Conservation (phyloP, 805 yeast species). For the Komagataella phaffii region DNA sequence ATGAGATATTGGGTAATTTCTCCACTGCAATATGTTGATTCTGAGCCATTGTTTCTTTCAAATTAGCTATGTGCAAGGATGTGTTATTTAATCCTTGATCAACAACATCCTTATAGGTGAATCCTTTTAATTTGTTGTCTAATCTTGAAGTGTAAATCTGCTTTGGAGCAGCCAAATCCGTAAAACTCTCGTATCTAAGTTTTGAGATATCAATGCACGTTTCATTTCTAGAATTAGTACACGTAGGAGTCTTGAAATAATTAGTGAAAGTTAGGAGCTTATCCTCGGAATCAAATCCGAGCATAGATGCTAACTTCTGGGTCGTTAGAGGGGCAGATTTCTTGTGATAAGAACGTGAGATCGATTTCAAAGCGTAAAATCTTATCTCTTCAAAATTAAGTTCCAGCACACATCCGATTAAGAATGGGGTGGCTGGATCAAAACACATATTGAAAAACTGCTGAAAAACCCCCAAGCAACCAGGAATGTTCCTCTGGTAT, state of each 20-base stretch:
- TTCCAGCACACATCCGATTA: slow-evolving; percentile 66
- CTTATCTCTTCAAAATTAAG: slow-evolving; percentile 71
- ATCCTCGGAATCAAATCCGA: slow-evolving; percentile 55
- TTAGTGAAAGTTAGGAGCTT: slow-evolving; percentile 13
- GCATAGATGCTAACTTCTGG: slow-evolving; percentile 26
- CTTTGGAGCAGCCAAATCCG: neutral
- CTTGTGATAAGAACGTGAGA: slow-evolving; percentile 55
- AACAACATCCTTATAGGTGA: neutral
- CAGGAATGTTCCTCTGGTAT: slow-evolving; percentile 35
- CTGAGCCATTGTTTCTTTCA: neutral
- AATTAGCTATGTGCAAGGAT: neutral
- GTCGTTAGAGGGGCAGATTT: slow-evolving; percentile 56
- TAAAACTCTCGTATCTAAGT: neutral
- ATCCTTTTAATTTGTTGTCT: neutral
- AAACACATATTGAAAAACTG: slow-evolving; percentile 48
- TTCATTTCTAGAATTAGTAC: neutral
- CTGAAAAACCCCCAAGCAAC: slow-evolving; percentile 45
- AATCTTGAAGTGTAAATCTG: neutral
- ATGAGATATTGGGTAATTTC: neutral
- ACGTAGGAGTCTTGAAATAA: neutral
- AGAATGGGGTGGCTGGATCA: slow-evolving; percentile 40
- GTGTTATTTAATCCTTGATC: neutral
- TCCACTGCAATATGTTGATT: neutral
- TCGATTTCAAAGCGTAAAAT: slow-evolving; percentile 53
- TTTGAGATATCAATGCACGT: neutral